Evolutionary conservation across 2,329 filamentous ascomycete genomes (phyloP), one percentile per base, ranked within the genome.

Genomic region (Zymoseptoria ardabiliae): DNA sequence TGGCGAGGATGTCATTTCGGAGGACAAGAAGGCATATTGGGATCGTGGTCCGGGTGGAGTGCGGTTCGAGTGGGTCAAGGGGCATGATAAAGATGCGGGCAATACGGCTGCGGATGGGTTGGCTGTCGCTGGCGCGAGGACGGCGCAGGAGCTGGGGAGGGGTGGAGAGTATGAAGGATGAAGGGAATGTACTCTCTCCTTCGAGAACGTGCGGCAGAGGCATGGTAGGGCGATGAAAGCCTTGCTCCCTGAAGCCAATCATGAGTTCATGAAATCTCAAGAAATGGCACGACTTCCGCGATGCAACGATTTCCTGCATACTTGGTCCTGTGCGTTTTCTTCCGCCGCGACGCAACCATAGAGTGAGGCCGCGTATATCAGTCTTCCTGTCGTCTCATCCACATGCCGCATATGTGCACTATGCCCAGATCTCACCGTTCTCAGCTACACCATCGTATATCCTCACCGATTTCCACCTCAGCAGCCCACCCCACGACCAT

Each of bases 61-160:
- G 48, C 76, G 82, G 57, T 94, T 96, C 69, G 81, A 86, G 63
- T 97, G 92, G 92, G 85, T 97, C 53, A 96, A 96, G 75, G 94
- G 91, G 0, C 94, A 99, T 72, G 81, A 81, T 23, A 79, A 80
- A 51, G 80, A 90, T 65, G 73, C 77, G 3, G 92, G 93, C 1
- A 97, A 97, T 69, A 79, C 85, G 51, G 88, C 85, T 11, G 94
- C 94, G 1, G 93, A 97, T 77, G 74, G 74, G 61, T 77, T 97
- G 62, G 92, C 92, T 1, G 87, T 90, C 35, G 77, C 79, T 58
- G 88, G 86, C 0, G 86, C 88, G 19, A 77, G 76, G 64, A 71
- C 69, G 50, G 74, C 72, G 35, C 70, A 65, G 60, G 70, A 71
- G 56, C 35, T 71, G 57, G 56, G 58, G 1, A 54, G 52, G 21